Evolutionary conservation across 2,329 filamentous ascomycete species (phyloP), one percentile per base, ranked within the genome.

Genomic region (Aspergillus bombycis): DNA sequence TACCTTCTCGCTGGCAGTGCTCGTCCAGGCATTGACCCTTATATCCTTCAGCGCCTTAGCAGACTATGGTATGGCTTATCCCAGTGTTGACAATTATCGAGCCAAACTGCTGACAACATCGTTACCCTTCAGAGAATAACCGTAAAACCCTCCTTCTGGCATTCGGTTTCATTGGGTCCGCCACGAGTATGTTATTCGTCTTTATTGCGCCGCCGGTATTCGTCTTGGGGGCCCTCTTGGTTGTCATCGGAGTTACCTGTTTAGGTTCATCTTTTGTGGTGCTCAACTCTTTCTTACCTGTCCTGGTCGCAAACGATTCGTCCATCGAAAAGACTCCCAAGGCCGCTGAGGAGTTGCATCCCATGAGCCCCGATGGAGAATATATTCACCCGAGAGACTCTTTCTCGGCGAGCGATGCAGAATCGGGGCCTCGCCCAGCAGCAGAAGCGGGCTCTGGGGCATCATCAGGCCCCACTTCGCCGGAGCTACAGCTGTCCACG

Each of bases 201-300:
- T 89, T 92, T 43, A 83, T 97, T 62, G 86, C 85, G 26, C 90
- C 91, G n/a, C 83, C 86, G 28, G 83, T 91, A 1, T 97, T 95
- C 72, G 72, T 95, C 2, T 77, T 97, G 19, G 93, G 91, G 38
- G 90, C 92, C 2, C 67, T 97, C 2, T 83, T 96, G 62, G 93
- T 93, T 21, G 91, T 97, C 64, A 82, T 97, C 48, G 91, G 93
- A 21, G 96, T 97, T 72, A 94, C 91, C 1, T 93, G 91, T 48
- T 93, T 96, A 67, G 94, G 94, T 7, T 92, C 93, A 4, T 96
- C 92, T 0, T 97, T 96, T 74, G 94, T 97, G 3, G 84, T 97
- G 6, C 82, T 97, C 30, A 97, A 97, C 78, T 96, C 93, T 0
- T 97, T 96, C 70, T 83, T 97, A 30, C 94, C 94, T 0, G 83